Conservation (phyloP, 441 rosid genomes). For the Jatropha multifida region DNA sequence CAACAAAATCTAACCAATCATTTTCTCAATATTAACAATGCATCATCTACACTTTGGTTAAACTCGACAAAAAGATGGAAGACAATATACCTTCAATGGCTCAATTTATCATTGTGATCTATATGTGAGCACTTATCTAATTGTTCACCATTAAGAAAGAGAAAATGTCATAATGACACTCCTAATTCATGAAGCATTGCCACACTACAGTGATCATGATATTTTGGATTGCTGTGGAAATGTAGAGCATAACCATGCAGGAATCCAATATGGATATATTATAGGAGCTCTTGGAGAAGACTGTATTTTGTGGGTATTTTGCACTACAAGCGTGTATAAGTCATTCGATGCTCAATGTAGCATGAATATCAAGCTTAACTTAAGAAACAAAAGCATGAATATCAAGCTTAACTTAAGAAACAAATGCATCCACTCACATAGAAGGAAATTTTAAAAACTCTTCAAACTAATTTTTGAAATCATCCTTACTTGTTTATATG, state of each 20-base stretch:
- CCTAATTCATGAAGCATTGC: not conserved
- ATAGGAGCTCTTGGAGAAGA: not conserved
- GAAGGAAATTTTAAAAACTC: not conserved
- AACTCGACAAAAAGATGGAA: not conserved
- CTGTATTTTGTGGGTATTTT: not conserved
- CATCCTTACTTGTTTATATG: constrained; percentile 60
- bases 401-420: not conserved
- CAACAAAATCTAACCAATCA: not conserved
- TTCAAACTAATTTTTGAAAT: not conserved
- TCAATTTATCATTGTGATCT: not conserved
- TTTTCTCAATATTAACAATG: not conserved
- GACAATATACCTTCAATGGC: not conserved
- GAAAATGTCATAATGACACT: not conserved
- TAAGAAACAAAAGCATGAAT: not conserved
- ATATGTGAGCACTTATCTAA: not conserved
- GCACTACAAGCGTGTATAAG: not conserved
- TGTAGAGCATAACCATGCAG: not conserved
- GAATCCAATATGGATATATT: not conserved
- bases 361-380: not conserved
- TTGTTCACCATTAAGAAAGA: not conserved
- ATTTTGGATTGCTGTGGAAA: not conserved
- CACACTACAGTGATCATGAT: not conserved
- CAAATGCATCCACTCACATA: not conserved
- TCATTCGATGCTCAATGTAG: too few species aligned
- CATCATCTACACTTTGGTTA: not conserved